A percentile compares a stretch with the other conserved stretches of the same genome.
These are phyloP conservation scores for Fusarium incarnatum DNA, from an alignment of 2,329 filamentous ascomycete genomes.

Conservation along the genomic window DNA sequence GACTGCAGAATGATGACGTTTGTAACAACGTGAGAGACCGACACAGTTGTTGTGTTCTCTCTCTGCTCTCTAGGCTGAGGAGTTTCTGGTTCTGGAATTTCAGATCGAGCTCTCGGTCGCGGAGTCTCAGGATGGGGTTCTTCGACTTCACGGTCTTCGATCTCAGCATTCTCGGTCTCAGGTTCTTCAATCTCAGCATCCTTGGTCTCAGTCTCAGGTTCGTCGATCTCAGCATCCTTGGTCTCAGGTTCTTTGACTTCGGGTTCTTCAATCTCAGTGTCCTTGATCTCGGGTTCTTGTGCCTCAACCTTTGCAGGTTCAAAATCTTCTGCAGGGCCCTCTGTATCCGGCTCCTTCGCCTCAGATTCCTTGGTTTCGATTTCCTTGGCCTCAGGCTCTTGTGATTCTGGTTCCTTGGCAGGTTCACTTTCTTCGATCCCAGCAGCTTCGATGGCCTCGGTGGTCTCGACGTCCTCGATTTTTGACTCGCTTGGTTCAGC, in stretches of 20 bases:
- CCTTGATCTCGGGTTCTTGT: background rate
- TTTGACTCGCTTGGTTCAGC: background rate
- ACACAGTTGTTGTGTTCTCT: constrained; percentile 60
- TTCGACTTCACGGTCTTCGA: background rate
- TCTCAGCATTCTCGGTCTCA: background rate
- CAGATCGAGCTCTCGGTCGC: constrained; percentile 21
- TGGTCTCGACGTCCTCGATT: background rate
- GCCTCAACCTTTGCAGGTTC: background rate
- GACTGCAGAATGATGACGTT: constrained; percentile 84
- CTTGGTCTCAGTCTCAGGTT: background rate
- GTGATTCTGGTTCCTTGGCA: background rate
- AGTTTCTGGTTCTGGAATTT: constrained; percentile 34
- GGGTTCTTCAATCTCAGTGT: background rate
- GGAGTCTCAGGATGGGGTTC: constrained; percentile 11
- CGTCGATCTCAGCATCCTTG: background rate
- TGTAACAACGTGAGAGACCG: constrained; percentile 81
- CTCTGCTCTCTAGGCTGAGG: constrained; percentile 33
- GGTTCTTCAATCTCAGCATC: background rate
- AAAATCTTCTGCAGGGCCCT: background rate
- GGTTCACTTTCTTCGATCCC: background rate
- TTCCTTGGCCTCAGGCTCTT: background rate
- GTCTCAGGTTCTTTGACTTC: background rate
- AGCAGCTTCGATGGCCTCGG: constrained; percentile 1
- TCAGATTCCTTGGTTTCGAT: background rate
- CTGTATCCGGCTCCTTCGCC: background rate